These are phyloP conservation scores for Brassica napus DNA, from an alignment of 345 rosid genomes.

Conservation along the genomic window Da-Ae NC_063447.1:60489001-60489500, in stretches of 20 bases:
- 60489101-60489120: slow-evolving; percentile 86
- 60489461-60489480: slow-evolving; percentile 84
- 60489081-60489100: not conserved
- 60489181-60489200: slow-evolving; percentile 92
- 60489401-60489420: slow-evolving; percentile 92
- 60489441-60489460: slow-evolving; percentile 84
- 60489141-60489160: slow-evolving; percentile 82
- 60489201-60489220: slow-evolving; percentile 77
- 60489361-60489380: slow-evolving; percentile 65
- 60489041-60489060: slow-evolving; percentile 20
- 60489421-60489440: slow-evolving; percentile 80
- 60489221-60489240: slow-evolving; percentile 54
- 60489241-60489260: slow-evolving; percentile 53
- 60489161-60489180: slow-evolving; percentile 80
- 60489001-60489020: slow-evolving; percentile 92
- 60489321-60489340: slow-evolving; percentile 3
- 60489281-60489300: not conserved
- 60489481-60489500: slow-evolving; percentile 63
- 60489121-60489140: slow-evolving; percentile 59
- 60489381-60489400: slow-evolving; percentile 97
- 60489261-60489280: not conserved
- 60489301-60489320: slow-evolving; percentile 4
- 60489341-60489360: slow-evolving; percentile 48
- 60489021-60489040: slow-evolving; percentile 55
- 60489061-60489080: slow-evolving; percentile 6